Base-by-base conservation (phyloP, 2,329 filamentous ascomycete species). In the Cladosporium cucumerinum region DNA sequence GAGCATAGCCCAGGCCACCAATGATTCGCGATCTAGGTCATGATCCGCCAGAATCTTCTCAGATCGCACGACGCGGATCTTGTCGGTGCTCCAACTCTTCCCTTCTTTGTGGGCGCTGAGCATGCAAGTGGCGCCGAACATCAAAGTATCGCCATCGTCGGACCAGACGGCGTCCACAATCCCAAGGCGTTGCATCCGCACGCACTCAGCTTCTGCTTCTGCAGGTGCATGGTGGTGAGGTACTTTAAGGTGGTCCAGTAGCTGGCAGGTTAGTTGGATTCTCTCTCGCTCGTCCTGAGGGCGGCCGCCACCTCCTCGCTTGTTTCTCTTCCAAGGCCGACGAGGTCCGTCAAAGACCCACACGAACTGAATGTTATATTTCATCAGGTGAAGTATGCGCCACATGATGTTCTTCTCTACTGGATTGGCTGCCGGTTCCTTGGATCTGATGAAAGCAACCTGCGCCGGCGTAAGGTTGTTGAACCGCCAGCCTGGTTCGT, bases 321-420 rank as follows among this genome's bases (percentile, higher is more conserved):
- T 67, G 11, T 72, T 71, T 16, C 75, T 68, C 67, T 81, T 78
- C 71, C 73, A 70, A 0, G 77, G 76, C 64, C 74, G 80, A 18
- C 80, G 78, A 11, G 81, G 75, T 0, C 84, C 84, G 64, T 86
- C 85, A 66, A 84, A 85, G 3, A 87, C 80, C 64, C 86, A 85
- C 7, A 86, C 68, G 1, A 83, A 76, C 48, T 84, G 78, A 6
- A 87, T 81, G 18, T 84, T 79, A 6, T 82, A 76, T 23, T 78
- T 78, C 28, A 84, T 75, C 1, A 85, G 77, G 5, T 79, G 77
- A 57, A 81, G 71, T 66, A 84, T 73, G 7, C 78, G 75, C 67
- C 73, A 78, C 34, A 81, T 73, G 55, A 80, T 78, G 3, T 69
- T 66, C 63, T 79, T 81, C 66, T 80, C 79, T 14, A 79, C 74